Conservation (phyloP, 306 rosid species). For the Geum urbanum region DNA sequence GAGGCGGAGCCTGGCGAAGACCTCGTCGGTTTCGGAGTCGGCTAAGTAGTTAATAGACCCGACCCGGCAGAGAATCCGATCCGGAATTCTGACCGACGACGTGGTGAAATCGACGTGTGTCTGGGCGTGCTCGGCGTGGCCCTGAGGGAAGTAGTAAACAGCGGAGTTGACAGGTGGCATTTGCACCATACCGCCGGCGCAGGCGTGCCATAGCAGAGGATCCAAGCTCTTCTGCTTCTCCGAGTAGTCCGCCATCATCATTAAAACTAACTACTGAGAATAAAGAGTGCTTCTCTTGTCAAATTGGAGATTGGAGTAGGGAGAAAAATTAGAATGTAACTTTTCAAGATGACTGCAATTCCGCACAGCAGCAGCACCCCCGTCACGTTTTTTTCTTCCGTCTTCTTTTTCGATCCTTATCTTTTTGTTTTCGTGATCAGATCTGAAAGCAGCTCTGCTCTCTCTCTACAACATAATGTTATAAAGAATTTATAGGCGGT, state of each 20-base stretch:
- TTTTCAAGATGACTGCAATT: not conserved
- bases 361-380: not conserved
- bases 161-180: conserved; percentile 77
- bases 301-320: no score
- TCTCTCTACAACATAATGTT: not conserved
- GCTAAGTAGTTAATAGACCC: conserved; percentile 66
- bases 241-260: not conserved
- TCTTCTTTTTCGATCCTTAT: no score
- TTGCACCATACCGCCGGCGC: conserved; percentile 96
- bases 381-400: not conserved
- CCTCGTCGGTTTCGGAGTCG: conserved; percentile 89
- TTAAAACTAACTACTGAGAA: not conserved
- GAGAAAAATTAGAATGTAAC: not conserved
- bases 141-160: conserved; percentile 93
- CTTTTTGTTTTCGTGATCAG: no score
- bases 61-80: conserved; percentile 68
- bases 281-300: no score
- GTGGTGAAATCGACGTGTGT: conserved; percentile 51
- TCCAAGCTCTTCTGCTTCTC: conserved; percentile 74
- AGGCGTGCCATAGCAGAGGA: conserved; percentile 97
- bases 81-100: conserved; percentile 44
- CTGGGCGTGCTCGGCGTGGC: conserved; percentile 93
- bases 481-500: not conserved
- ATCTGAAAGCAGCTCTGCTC: no score
- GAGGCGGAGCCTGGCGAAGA: conserved; percentile 49